Evolutionary conservation across 257 asterid genomes (phyloP), one percentile per base, ranked within the genome.

Genomic region (Fraxinus quadrangulata): DNA sequence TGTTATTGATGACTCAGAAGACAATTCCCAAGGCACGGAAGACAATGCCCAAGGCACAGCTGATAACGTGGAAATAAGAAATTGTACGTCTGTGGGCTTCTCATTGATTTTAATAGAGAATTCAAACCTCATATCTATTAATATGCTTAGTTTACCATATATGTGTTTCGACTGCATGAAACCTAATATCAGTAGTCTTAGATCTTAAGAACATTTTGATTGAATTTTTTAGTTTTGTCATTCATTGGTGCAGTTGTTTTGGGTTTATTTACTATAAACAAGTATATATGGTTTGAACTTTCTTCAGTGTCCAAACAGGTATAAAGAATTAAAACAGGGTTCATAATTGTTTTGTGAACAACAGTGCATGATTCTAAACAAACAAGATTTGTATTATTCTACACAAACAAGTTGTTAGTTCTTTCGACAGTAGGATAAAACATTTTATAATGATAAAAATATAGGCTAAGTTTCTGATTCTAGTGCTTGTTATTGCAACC

Each of bases 51-150:
- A 31, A 21, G 24, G 26, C 86, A 78, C 61, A 34, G 78, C 78
- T 65, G 88, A 78, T 79, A 86, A 88, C 77, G 8, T 21, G 13
- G 87, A 81, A 66, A 79, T 71, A 77, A 76, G 82, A 75, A 86
- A 79, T 34, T 77, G 95, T 92, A 84, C 4, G 97, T 79, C 45
- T 75, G n/a, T 74, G 47, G 33, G 69, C 34, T 54, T 75, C 45
- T 75, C 83, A 65, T 68, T 85, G 54, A 26, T 75, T 76, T 67
- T 9, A 45, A 65, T 74, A 72, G 14, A 36, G 42, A 37, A 66
- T 77, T 74, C 47, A 61, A 34, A 78, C 49, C 73, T 69, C 73
- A 9, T 72, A 66, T 74, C 56, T 69, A 33, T 28, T 66, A 45
- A 74, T 42, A 11, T 75, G 72, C 56, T 49, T 73, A 6, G 28